Evolutionary conservation across 2,329 filamentous ascomycete genomes (phyloP), one percentile per base, ranked within the genome.

Genomic region (Torrubiella hemipterigena): DNA sequence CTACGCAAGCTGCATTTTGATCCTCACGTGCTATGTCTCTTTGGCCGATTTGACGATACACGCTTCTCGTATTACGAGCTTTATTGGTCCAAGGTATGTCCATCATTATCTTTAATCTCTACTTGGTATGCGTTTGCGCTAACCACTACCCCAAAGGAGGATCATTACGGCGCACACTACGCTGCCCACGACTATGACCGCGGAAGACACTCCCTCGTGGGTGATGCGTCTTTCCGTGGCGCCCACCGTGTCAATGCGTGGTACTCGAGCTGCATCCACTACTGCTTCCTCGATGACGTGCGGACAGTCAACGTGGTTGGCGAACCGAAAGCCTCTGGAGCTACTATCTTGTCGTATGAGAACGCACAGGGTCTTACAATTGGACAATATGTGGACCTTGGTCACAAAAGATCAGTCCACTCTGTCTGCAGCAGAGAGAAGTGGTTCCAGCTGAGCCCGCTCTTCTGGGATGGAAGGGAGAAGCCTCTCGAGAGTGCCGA

Each of bases 61-160:
- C 67, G 61, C 13, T 85, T 85, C 47, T 73, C 78, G 0, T 85
- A 85, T 48, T 84, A 80, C 44, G 81, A 86, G 51, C 61, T 85
- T 1, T 86, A 86, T 52, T 87, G 80, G 80, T 77, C 74, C 19
- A 33, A 33, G 19, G 31, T 33, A 24, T 15, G 23, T 7, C 7
- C 10, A n/a, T 14, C 15, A 10, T 23, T 8, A 12, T n/a, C 11
- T 17, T 13, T 10, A 7, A 8, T 11, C 5, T 7, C 16, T 10
- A 12, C 20, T n/a, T 4, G 18, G n/a, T n/a, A n/a, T n/a, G 22
- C 22, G 6, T 24, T 14, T 6, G 12, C 12, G 22, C 22, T 24
- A 24, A 24, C 11, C 13, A 12, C 22, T 29, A 29, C 6, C 17
- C 6, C 11, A 22, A 8, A 33, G 31, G 72, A 76, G 50, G 71